These are phyloP conservation scores for Amphibolis antarctica DNA, from an alignment of 106 monocot genomes.

Conservation along the genomic window DNA sequence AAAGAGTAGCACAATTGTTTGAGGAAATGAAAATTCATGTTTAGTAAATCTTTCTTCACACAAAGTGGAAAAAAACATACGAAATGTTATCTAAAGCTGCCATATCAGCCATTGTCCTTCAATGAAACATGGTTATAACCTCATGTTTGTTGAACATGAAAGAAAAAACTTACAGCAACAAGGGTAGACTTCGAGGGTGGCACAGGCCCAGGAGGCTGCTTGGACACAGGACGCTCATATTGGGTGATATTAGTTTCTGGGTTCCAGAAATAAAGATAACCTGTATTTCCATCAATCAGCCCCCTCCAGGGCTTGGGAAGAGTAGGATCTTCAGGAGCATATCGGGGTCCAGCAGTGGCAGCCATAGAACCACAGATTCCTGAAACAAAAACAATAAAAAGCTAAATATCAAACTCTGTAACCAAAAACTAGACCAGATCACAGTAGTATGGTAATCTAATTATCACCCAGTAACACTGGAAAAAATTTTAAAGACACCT, in stretches of 20 bases:
- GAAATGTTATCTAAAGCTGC: constrained; percentile 4
- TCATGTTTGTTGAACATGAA: constrained; percentile 11
- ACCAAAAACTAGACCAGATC: neutral
- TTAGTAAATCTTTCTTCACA: too few relatives aligned
- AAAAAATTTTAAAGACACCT: too few relatives aligned
- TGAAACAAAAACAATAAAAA: neutral
- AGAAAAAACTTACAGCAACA: constrained; percentile 3
- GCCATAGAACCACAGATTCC: neutral
- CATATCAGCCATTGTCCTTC: constrained; percentile 6
- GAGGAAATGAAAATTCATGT: too few relatives aligned
- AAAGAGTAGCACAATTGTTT: too few relatives aligned
- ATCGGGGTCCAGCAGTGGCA: constrained; percentile 13
- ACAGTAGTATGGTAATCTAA: too few relatives aligned
- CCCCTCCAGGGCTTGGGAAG: constrained; percentile 30
- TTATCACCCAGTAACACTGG: too few relatives aligned
- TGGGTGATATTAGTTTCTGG: constrained; percentile 26
- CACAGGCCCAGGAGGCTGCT: neutral
- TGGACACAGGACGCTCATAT: constrained; percentile 17
- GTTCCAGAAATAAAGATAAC: constrained; percentile 33
- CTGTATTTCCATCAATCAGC: constrained; percentile 23
- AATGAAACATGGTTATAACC: constrained; percentile 3
- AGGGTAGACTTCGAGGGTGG: constrained; percentile 9
- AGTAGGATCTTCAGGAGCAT: constrained; percentile 23
- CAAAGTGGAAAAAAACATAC: constrained; percentile 4
- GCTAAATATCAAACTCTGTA: neutral